These are phyloP conservation scores for Isabelozyma heimii DNA, from an alignment of 805 yeast species.

Conservation along the genomic window DNA sequence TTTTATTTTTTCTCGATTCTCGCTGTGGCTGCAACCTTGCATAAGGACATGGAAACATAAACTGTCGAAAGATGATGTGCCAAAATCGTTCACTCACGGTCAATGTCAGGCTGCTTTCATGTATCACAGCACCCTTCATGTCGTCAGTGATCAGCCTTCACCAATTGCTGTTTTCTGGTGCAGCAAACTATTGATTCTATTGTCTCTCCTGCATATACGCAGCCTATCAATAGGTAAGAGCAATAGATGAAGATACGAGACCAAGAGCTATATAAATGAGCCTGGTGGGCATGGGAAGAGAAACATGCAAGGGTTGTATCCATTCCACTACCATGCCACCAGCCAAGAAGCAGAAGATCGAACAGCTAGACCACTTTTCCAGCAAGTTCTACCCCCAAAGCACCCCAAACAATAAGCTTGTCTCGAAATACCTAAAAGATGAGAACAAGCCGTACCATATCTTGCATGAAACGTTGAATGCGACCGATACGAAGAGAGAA, in stretches of 20 bases:
- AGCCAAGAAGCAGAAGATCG: constrained; percentile 5
- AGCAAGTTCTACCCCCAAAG: constrained; percentile 10
- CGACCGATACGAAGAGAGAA: constrained; percentile 4
- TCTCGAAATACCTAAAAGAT: constrained; percentile 22
- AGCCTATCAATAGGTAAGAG: no score
- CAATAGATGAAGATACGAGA: neutral
- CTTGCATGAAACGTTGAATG: constrained; percentile 10
- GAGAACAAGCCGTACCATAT: constrained; percentile 27
- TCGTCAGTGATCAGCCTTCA: no score
- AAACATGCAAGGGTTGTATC: neutral
- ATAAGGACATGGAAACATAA: no score
- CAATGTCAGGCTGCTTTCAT: no score
- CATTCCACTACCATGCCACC: neutral
- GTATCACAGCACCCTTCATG: no score
- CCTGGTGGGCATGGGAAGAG: no score
- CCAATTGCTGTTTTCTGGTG: no score
- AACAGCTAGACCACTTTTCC: constrained; percentile 6
- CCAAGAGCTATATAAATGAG: neutral
- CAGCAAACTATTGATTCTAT: no score
- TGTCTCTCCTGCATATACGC: no score
- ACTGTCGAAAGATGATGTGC: no score
- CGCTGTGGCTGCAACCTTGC: neutral
- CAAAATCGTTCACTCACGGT: no score
- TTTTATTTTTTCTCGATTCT: no score
- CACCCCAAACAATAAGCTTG: constrained; percentile 3